Evolutionary conservation across 2,329 filamentous ascomycete species (phyloP), one percentile per base, ranked within the genome.

Genomic region (Endoconidiophora laricicola): DNA sequence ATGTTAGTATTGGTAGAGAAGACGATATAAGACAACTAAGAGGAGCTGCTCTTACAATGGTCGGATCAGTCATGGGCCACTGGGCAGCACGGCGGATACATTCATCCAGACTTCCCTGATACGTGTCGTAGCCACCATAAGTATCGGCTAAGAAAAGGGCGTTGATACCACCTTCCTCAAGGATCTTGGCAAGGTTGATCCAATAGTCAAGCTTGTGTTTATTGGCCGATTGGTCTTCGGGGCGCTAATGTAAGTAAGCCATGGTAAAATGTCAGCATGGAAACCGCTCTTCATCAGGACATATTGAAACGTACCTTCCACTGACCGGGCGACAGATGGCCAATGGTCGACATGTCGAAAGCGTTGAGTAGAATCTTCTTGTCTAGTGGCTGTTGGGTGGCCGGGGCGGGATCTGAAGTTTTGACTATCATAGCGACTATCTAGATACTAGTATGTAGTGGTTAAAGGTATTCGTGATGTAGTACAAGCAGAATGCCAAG

Each of bases 101-200:
- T 49, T 77, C 72, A 55, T 79, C 75, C 2, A 78, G 58, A 24
- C 69, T 76, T 0, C 68, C 69, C 52, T 78, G 69, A 52, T 80
- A 81, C 0, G 74, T 79, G 55, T 81, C 76, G 52, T 80, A 74
- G 0, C 74, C 76, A 1, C 76, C 76, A 47, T 79, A 79, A 0
- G 76, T 81, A 56, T 83, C 79, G 0, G 79, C 79, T 3, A 83
- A 66, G 58, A 81, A 82, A 2, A 82, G 60, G 0, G 76, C 75
- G 54, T 79, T 81, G 62, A 82, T 77, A 4, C 72, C 72, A 2
- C 76, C 78, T 10, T 69, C 65, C 51, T 82, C 78, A 1, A 81
- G 65, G 0, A 81, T 59, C 53, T 79, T 74, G 12, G 78, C 78
- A 0, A 82, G 65, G 22, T 81, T 68, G 22, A 76, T 73, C 77